These are phyloP conservation scores for Trichoderma harzianum DNA, from an alignment of 2,329 filamentous ascomycete species.

Conservation along the genomic window DNA sequence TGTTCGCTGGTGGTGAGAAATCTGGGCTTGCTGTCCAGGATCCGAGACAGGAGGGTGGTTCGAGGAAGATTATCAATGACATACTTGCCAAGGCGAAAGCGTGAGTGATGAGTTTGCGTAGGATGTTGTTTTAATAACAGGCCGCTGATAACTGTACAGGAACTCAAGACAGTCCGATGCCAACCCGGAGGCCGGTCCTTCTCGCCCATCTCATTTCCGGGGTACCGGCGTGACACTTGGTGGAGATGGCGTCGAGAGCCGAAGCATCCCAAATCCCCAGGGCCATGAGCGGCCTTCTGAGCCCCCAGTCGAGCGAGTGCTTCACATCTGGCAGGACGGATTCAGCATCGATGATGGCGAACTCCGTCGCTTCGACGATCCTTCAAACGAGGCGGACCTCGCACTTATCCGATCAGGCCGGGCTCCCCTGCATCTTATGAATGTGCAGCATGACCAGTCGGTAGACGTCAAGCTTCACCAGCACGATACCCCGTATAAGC, in stretches of 20 bases:
- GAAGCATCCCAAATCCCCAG: slow-evolving; percentile 60
- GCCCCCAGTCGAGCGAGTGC: slow-evolving; percentile 60
- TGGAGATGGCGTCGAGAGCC: slow-evolving; percentile 70
- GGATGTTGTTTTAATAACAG: background rate
- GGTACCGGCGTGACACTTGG: slow-evolving; percentile 74
- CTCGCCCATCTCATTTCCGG: slow-evolving; percentile 56
- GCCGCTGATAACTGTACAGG: slow-evolving; percentile 36
- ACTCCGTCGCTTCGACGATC: slow-evolving; percentile 75
- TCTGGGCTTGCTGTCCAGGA: slow-evolving; percentile 69
- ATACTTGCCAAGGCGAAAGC: slow-evolving; percentile 62
- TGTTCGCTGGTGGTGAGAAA: slow-evolving; percentile 84
- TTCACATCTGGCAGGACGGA: slow-evolving; percentile 80
- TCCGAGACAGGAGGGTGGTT: slow-evolving; percentile 47
- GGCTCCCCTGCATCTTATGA: slow-evolving; percentile 74
- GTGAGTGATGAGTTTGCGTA: slow-evolving; percentile 38
- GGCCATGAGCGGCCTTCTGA: slow-evolving; percentile 29
- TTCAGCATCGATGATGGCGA: slow-evolving; percentile 83
- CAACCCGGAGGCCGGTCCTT: slow-evolving; percentile 47
- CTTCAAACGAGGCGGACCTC: slow-evolving; percentile 67
- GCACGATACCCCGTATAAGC: slow-evolving; percentile 67
- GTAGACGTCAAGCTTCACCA: slow-evolving; percentile 77
- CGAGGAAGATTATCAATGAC: slow-evolving; percentile 57
- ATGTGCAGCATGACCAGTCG: slow-evolving; percentile 69
- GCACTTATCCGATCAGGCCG: slow-evolving; percentile 74
- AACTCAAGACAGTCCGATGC: slow-evolving; percentile 58